phyloP scores from a whole-genome alignment of 768 basidiomycete genomes.

The Crassisporium funariophilum region DNA sequence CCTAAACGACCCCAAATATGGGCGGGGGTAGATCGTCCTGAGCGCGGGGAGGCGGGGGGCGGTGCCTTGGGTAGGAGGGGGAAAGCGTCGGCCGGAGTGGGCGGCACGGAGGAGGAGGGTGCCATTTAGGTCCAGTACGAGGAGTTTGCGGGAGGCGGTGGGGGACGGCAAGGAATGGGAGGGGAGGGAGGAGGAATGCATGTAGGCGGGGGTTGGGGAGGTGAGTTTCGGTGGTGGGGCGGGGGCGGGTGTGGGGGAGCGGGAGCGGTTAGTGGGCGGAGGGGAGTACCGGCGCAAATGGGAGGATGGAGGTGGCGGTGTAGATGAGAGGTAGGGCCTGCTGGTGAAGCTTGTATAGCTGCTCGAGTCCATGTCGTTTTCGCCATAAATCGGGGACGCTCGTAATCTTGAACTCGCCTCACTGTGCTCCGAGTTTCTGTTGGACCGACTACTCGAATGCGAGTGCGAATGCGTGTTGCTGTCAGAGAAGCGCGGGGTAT shows the following conservation, averaged over 20 bases:
- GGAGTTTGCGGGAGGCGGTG: slow-evolving; percentile 53
- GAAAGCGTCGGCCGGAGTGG: slow-evolving; percentile 23
- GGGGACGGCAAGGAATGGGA: slow-evolving; percentile 29
- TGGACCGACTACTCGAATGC: no score
- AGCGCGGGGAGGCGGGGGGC: slow-evolving; percentile 26
- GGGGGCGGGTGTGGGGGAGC: slow-evolving; percentile 6
- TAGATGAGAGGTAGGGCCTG: neutral
- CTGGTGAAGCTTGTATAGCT: neutral
- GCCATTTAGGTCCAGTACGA: slow-evolving; percentile 78
- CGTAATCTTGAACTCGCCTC: no score
- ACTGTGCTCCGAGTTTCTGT: no score
- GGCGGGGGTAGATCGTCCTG: slow-evolving; percentile 55
- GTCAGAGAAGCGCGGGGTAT: no score
- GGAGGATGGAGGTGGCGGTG: neutral
- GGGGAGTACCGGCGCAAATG: neutral
- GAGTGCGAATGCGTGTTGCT: no score
- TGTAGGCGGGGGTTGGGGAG: slow-evolving; percentile 34
- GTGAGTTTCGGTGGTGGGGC: slow-evolving; percentile 9
- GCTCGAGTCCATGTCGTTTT: neutral
- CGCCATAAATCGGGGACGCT: no score
- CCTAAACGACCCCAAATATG: slow-evolving; percentile 64
- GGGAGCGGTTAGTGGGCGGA: no score
- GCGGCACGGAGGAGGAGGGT: slow-evolving; percentile 66
- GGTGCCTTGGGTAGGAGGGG: slow-evolving; percentile 1
- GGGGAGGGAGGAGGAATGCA: slow-evolving; percentile 28